Percentiles rank a stretch among this genome's conserved stretches.
These are phyloP conservation scores for Quercus dentata DNA, from an alignment of 306 rosid species.

Conservation along the genomic window DNA sequence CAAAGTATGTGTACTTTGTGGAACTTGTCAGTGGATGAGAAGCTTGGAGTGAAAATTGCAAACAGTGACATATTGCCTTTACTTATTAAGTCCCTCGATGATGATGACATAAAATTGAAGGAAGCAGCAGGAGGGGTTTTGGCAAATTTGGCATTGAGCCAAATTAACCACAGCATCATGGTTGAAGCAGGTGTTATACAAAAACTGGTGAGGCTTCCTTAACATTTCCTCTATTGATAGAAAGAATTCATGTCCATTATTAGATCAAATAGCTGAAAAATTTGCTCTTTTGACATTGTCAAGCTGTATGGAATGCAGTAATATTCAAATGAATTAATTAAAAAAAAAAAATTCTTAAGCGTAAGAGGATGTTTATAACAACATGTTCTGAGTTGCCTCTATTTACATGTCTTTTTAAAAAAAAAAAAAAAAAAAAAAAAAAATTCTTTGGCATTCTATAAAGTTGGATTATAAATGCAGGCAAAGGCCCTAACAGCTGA, in stretches of 20 bases:
- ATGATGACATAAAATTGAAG: constrained; percentile 65
- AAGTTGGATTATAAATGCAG: constrained; percentile 37
- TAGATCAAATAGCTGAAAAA: constrained; percentile 11
- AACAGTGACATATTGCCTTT: constrained; percentile 50
- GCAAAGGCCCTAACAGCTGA: constrained; percentile 51
- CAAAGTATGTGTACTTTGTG: constrained; percentile 70
- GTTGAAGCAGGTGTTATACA: constrained; percentile 87
- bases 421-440: too few relatives aligned
- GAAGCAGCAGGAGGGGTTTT: constrained; percentile 86
- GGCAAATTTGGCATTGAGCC: constrained; percentile 72
- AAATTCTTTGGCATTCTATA: constrained; percentile 12
- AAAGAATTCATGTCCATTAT: constrained; percentile 5
- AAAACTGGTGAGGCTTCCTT: constrained; percentile 62
- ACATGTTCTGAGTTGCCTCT: background rate
- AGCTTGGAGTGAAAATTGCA: constrained; percentile 57
- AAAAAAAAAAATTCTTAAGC: background rate
- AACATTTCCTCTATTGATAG: constrained; percentile 6
- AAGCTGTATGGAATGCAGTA: constrained; percentile 3
- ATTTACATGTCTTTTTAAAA: background rate
- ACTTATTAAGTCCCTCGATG: constrained; percentile 64
- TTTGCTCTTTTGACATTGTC: background rate
- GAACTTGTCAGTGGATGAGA: constrained; percentile 86
- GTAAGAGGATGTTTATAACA: background rate
- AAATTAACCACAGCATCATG: constrained; percentile 54
- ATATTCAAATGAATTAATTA: background rate